Evolutionary conservation across 192 early-diverging fungal species (phyloP).

Genomic region (Oehlia diaphana): DNA sequence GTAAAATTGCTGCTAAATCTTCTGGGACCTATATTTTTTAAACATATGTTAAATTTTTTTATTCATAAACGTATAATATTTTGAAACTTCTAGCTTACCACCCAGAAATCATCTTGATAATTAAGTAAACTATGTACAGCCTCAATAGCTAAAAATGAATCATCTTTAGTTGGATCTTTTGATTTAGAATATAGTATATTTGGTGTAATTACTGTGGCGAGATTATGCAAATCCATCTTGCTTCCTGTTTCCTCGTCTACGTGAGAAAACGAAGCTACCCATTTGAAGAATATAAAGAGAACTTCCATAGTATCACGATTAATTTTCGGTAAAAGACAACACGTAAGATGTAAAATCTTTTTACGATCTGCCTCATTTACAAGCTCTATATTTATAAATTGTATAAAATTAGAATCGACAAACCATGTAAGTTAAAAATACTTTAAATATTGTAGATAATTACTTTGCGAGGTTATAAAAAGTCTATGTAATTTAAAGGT

Average conservation of each 20-base stretch:
- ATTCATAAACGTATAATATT: not conserved
- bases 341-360: slow-evolving; percentile 76
- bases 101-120: slow-evolving; percentile 65
- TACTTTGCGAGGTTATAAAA: slow-evolving; percentile 79
- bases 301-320: slow-evolving; percentile 94
- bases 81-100: slow-evolving; percentile 43
- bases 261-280: slow-evolving; percentile 79
- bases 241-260: slow-evolving; percentile 74
- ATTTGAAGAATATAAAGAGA: slow-evolving; percentile 82
- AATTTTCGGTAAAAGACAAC: slow-evolving; percentile 82
- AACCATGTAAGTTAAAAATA: not conserved
- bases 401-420: not conserved
- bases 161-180: slow-evolving; percentile 77
- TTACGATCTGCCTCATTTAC: slow-evolving; percentile 52
- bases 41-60: not conserved
- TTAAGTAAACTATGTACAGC: slow-evolving; percentile 68
- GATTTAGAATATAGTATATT: slow-evolving; percentile 87
- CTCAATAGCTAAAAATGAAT: slow-evolving; percentile 68
- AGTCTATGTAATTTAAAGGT: slow-evolving; percentile 86
- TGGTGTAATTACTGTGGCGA: slow-evolving; percentile 93
- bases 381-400: slow-evolving; percentile 42
- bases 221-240: slow-evolving; percentile 90
- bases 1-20: slow-evolving; percentile 52
- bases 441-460: not conserved
- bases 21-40: slow-evolving; percentile 47